These are phyloP conservation scores for Hyaloscypha variabilis DNA, from an alignment of 495 filamentous ascomycete species.

Conservation along the genomic window DNA sequence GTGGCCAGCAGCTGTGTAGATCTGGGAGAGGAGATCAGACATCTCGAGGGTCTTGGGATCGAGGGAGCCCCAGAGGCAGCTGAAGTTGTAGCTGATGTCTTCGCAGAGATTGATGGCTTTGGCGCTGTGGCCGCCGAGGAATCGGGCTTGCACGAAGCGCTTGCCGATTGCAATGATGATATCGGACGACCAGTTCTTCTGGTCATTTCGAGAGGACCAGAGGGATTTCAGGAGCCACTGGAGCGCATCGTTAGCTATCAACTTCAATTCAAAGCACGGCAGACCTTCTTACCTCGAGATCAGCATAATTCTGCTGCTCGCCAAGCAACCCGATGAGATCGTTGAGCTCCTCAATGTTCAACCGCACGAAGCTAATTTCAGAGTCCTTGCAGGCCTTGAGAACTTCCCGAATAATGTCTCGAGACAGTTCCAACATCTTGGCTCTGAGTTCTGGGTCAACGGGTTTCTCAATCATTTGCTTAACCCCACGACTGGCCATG, in stretches of 20 bases:
- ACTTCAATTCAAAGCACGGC: no score
- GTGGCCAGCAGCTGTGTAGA: constrained; percentile 53
- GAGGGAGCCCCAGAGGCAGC: constrained; percentile 56
- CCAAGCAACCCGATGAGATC: constrained; percentile 59
- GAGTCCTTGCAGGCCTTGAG: constrained; percentile 51
- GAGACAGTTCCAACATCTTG: constrained; percentile 55
- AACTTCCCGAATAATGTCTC: constrained; percentile 52
- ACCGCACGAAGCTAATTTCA: constrained; percentile 53
- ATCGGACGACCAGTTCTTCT: no score
- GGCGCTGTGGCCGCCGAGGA: no score
- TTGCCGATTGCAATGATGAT: no score
- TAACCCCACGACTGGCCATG: constrained; percentile 49
- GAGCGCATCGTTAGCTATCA: neutral
- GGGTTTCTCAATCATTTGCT: constrained; percentile 35
- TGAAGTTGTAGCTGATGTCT: constrained; percentile 32
- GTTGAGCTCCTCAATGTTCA: constrained; percentile 54
- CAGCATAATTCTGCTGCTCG: constrained; percentile 59
- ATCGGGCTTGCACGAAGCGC: no score
- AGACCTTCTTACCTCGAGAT: constrained; percentile 61
- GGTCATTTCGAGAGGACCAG: no score
- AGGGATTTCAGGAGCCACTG: neutral
- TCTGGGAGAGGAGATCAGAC: constrained; percentile 54
- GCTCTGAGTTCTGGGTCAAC: constrained; percentile 44
- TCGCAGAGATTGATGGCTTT: no score
- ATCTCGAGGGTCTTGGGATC: constrained; percentile 58